A percentile compares a stretch with the other conserved stretches of the same genome.
Conservation (phyloP, 345 rosid species). For the Eucalyptus cloeziana region DNA sequence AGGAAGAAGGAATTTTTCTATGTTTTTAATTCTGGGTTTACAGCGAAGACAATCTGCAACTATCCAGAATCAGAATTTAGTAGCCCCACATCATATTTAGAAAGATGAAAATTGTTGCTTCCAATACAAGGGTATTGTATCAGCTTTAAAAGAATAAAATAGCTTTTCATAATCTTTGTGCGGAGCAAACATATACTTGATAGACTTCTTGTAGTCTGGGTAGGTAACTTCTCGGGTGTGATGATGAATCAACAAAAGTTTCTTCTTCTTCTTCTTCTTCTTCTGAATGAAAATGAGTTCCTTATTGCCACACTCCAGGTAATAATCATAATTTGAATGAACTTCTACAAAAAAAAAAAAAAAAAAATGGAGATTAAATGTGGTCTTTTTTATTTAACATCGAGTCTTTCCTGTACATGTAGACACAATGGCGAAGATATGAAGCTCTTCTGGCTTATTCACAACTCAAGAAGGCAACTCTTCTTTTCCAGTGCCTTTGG, state of each 20-base stretch:
- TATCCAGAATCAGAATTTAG: background rate
- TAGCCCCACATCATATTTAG: background rate
- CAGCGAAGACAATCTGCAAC: background rate
- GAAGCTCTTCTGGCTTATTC: slow-evolving; percentile 30
- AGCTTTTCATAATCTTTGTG: background rate
- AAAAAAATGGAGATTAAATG: background rate
- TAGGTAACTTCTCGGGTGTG: background rate
- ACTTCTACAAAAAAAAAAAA: background rate
- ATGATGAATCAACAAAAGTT: no score
- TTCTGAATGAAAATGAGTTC: no score
- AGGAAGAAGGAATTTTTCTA: background rate
- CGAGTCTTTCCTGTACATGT: background rate
- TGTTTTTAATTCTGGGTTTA: background rate
- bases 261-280: no score
- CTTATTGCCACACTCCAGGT: no score
- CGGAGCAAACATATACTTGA: background rate
- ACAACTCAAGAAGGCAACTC: slow-evolving; percentile 57
- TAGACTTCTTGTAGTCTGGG: background rate
- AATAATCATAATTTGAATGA: no score
- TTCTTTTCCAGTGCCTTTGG: slow-evolving; percentile 87
- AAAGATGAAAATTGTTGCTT: background rate
- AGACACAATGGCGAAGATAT: slow-evolving; percentile 45
- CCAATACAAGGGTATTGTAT: background rate
- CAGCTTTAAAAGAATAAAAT: background rate
- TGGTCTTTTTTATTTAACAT: slow-evolving; percentile 1